These are phyloP conservation scores for Dendryphion nanum DNA, from an alignment of 2,329 filamentous ascomycete species.

Conservation along the genomic window DNA sequence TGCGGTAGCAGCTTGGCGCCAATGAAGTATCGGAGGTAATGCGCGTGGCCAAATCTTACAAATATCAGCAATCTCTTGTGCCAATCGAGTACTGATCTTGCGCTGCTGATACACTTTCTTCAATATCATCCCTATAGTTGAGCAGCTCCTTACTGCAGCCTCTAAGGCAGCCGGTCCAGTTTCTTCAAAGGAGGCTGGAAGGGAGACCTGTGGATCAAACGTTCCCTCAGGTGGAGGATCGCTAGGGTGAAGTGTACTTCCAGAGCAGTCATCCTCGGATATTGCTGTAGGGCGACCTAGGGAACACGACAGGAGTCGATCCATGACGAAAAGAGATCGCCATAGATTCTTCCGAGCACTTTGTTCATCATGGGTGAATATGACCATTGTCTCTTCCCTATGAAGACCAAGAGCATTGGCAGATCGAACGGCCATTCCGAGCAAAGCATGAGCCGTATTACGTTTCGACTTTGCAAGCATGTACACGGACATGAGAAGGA, in stretches of 20 bases:
- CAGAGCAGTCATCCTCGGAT: constrained; percentile 61
- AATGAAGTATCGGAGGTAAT: constrained; percentile 51
- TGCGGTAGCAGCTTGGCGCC: constrained; percentile 48
- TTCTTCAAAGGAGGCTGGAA: constrained; percentile 24
- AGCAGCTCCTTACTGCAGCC: constrained; percentile 57
- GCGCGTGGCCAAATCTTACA: constrained; percentile 54
- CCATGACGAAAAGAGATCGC: constrained; percentile 64
- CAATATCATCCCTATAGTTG: constrained; percentile 58
- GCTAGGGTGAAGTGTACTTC: constrained; percentile 41
- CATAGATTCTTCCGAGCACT: constrained; percentile 58
- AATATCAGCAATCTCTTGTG: constrained; percentile 56
- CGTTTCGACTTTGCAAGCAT: constrained; percentile 61
- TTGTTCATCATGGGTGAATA: constrained; percentile 51
- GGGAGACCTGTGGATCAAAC: constrained; percentile 11
- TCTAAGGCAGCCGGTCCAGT: constrained; percentile 49
- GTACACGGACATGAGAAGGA: constrained; percentile 64
- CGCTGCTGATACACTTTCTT: constrained; percentile 60
- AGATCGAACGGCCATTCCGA: constrained; percentile 61
- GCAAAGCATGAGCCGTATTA: constrained; percentile 62
- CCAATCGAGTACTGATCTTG: constrained; percentile 57
- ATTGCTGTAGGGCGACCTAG: constrained; percentile 63
- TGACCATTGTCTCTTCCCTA: constrained; percentile 56
- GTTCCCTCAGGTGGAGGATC: constrained; percentile 22
- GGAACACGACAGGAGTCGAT: constrained; percentile 62
- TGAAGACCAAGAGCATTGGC: constrained; percentile 64